Evolutionary conservation across 1,284 basidiomycete genomes (phyloP).

Genomic region (Cutaneotrichosporon sp.): DNA sequence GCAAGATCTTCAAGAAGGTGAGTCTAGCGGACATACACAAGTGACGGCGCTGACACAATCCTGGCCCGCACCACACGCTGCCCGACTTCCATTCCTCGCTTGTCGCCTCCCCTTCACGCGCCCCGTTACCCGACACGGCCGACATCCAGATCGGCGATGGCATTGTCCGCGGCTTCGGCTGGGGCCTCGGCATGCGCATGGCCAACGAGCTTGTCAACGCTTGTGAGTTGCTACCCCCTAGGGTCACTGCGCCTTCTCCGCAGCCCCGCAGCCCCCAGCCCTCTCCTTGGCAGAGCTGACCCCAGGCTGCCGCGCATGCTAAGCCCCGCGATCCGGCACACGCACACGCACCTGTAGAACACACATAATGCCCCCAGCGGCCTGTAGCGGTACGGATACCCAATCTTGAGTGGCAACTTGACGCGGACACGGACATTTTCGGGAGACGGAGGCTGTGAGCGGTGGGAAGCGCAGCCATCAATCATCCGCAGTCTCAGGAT

Average conservation of each 20-base stretch:
- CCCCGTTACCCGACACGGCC: too few relatives aligned
- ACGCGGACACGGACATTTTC: background rate
- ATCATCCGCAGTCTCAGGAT: too few relatives aligned
- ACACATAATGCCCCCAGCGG: background rate
- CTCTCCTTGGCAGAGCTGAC: background rate
- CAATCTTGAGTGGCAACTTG: background rate
- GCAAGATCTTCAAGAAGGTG: slow-evolving; percentile 10
- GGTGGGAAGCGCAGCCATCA: too few relatives aligned
- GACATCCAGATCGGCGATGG: slow-evolving; percentile 17
- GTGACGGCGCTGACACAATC: background rate
- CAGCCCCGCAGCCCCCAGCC: too few relatives aligned
- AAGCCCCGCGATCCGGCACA: too few relatives aligned
- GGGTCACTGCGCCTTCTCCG: too few relatives aligned
- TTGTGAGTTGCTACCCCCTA: slow-evolving; percentile 1
- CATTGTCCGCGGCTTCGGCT: slow-evolving; percentile 15
- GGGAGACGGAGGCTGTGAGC: too few relatives aligned
- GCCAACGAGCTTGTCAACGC: slow-evolving; percentile 16
- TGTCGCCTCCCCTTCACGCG: too few relatives aligned
- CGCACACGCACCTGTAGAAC: background rate
- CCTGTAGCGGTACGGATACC: background rate
- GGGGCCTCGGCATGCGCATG: slow-evolving; percentile 16
- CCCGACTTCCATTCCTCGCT: too few relatives aligned
- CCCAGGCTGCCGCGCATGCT: slow-evolving; percentile 3
- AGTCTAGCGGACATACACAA: too few relatives aligned
- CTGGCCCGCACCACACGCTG: too few relatives aligned